A percentile compares a stretch with the other conserved stretches of the same genome.
Evolutionary conservation across 2,329 filamentous ascomycete genomes (phyloP).

Genomic region (Microdochium nivale): DNA sequence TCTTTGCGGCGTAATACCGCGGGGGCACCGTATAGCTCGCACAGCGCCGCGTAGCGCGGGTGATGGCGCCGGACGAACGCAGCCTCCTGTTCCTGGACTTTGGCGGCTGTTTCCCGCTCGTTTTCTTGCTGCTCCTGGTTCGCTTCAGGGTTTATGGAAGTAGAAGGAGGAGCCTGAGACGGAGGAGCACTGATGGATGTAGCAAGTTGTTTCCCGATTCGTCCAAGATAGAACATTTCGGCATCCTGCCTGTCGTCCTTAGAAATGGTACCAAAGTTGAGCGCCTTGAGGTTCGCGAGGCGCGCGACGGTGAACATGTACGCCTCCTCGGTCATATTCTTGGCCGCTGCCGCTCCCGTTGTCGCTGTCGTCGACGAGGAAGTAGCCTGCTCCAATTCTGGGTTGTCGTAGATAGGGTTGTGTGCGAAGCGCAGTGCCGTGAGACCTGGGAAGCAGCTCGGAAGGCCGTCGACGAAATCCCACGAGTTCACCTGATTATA

Average conservation of each 20-base stretch:
- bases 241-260: conserved; percentile 72
- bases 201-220: conserved; percentile 69
- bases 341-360: no score
- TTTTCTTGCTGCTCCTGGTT: neutral
- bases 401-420: conserved; percentile 71
- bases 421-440: conserved; percentile 69
- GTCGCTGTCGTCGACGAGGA: conserved; percentile 22
- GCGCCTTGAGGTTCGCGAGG: conserved; percentile 53
- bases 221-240: conserved; percentile 86
- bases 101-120: conserved; percentile 9
- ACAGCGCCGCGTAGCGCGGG: conserved; percentile 65
- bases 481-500: conserved; percentile 63
- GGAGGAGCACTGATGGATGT: conserved; percentile 12
- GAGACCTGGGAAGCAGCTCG: conserved; percentile 62
- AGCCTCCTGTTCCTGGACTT: conserved; percentile 41
- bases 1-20: conserved; percentile 46
- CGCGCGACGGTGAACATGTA: conserved; percentile 85
- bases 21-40: conserved; percentile 66
- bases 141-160: neutral
- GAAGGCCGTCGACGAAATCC: conserved; percentile 64
- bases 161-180: neutral
- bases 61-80: conserved; percentile 51
- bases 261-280: conserved; percentile 70
- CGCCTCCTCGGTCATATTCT: conserved; percentile 57
- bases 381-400: conserved; percentile 22